These are phyloP conservation scores for Pythium catenulatum DNA, from an alignment of 352 stramenopile species.

Conservation along the genomic window DNA sequence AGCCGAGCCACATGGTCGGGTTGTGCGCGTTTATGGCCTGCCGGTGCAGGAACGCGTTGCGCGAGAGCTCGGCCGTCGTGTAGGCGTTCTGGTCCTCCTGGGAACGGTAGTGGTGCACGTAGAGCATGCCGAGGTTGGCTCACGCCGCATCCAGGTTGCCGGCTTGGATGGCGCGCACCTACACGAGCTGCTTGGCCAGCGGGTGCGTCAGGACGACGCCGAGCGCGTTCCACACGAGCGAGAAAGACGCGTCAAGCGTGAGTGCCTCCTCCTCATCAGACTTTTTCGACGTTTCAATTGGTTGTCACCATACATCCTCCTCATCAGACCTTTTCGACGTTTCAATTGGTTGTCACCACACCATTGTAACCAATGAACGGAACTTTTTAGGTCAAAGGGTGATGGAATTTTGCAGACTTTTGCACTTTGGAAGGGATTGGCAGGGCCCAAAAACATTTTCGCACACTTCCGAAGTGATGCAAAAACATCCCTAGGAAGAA, in stretches of 20 bases:
- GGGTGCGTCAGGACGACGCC: constrained; percentile 78
- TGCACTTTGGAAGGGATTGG: too few relatives aligned
- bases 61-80: constrained; percentile 70
- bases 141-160: constrained; percentile 82
- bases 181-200: constrained; percentile 90
- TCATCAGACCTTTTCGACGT: too few relatives aligned
- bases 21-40: constrained; percentile 91
- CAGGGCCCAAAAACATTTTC: too few relatives aligned
- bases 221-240: constrained; percentile 88
- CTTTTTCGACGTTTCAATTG: too few relatives aligned
- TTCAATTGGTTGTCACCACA: too few relatives aligned
- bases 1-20: constrained; percentile 92
- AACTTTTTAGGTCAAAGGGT: too few relatives aligned
- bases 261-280: too few relatives aligned
- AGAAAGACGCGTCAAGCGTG: constrained; percentile 68
- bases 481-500: too few relatives aligned
- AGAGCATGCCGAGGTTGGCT: constrained; percentile 93
- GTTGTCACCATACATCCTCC: too few relatives aligned
- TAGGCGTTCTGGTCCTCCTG: neutral
- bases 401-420: too few relatives aligned
- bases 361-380: too few relatives aligned
- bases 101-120: constrained; percentile 75
- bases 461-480: too few relatives aligned
- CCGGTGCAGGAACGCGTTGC: constrained; percentile 88
- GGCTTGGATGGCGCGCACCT: constrained; percentile 81